Evolutionary conservation across 805 yeast genomes (phyloP).

Genomic region (Saturnispora zaruensis): DNA sequence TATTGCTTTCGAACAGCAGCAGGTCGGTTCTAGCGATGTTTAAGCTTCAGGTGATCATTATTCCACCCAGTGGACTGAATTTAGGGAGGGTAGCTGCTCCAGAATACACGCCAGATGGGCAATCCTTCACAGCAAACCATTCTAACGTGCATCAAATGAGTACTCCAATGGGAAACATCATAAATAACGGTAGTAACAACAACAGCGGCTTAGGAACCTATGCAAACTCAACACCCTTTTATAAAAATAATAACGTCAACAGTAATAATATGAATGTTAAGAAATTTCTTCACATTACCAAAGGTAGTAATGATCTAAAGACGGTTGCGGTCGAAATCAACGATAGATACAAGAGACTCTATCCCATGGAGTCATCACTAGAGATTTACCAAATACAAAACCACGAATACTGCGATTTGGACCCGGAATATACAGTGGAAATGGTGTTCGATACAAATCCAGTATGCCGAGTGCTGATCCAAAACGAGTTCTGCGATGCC

Average conservation of each 20-base stretch:
- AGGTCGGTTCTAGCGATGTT: conserved; percentile 8
- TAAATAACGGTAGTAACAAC: neutral
- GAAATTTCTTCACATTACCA: conserved; percentile 60
- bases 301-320: conserved; percentile 36
- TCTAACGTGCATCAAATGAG: conserved; percentile 20
- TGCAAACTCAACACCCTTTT: conserved; percentile 15
- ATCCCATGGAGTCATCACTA: conserved; percentile 52
- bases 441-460: conserved; percentile 53
- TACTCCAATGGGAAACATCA: conserved; percentile 20
- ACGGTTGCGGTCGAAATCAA: conserved; percentile 46
- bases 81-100: neutral
- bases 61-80: conserved; percentile 10
- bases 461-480: conserved; percentile 38
- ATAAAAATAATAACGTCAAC: neutral
- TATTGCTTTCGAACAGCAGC: neutral
- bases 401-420: conserved; percentile 60
- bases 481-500: conserved; percentile 28
- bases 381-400: conserved; percentile 60
- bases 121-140: neutral
- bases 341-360: conserved; percentile 50
- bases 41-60: conserved; percentile 14
- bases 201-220: neutral
- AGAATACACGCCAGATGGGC: conserved; percentile 1
- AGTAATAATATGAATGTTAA: conserved; percentile 12
- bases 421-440: conserved; percentile 61